These are phyloP conservation scores for Malus hybrid DNA, from an alignment of 331 rosid species.

Conservation along the genomic window DNA sequence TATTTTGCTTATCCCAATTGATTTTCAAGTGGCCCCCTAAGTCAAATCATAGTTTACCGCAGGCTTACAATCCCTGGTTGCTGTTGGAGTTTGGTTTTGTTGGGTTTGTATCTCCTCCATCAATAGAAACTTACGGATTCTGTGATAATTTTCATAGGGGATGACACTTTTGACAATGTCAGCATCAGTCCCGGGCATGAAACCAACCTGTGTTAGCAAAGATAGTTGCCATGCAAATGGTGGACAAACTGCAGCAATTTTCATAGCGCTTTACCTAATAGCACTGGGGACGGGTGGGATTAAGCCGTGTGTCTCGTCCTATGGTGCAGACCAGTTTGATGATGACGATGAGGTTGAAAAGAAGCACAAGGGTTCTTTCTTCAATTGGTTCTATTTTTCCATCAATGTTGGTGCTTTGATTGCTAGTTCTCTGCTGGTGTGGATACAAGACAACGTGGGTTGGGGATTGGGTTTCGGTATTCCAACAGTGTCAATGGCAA, in stretches of 20 bases:
- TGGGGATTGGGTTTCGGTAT: conserved; percentile 54
- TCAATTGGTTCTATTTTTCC: too few species aligned
- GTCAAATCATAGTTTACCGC: not conserved
- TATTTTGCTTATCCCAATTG: not conserved
- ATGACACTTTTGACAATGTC: too few species aligned
- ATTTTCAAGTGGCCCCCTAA: not conserved
- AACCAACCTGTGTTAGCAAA: too few species aligned
- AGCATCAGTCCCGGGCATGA: too few species aligned
- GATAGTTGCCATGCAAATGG: too few species aligned
- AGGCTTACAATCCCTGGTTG: not conserved
- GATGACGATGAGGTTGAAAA: too few species aligned
- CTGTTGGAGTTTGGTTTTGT: not conserved
- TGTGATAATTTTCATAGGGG: conserved; percentile 22
- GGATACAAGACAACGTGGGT: conserved; percentile 41
- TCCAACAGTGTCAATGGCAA: conserved; percentile 43
- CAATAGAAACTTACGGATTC: not conserved
- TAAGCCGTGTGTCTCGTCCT: too few species aligned
- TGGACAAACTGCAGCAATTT: too few species aligned
- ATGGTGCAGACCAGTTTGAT: too few species aligned
- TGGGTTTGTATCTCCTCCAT: not conserved
- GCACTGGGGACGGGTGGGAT: too few species aligned
- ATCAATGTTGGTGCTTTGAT: conserved; percentile 46
- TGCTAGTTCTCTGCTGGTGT: conserved; percentile 35
- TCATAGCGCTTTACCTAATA: too few species aligned
- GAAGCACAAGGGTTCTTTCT: too few species aligned